Percentiles rank a stretch among this genome's conserved stretches.
These are phyloP conservation scores for Tetrahymena malaccensis DNA, from an alignment of 73 alveolate species.

Conservation along the genomic window DNA sequence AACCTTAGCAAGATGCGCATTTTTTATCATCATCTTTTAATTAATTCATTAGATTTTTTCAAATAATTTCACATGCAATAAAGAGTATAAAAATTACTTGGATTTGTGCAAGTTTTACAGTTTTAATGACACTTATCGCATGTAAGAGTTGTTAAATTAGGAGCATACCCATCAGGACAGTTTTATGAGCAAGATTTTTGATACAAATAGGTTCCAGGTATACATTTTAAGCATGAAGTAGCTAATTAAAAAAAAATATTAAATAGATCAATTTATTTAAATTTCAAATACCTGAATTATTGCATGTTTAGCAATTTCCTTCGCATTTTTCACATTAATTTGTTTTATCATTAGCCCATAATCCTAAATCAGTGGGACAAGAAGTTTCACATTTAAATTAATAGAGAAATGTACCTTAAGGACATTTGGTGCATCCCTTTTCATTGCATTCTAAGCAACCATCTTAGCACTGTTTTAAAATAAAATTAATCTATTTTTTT, in stretches of 20 bases:
- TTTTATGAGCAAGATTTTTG: neutral
- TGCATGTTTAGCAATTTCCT: neutral
- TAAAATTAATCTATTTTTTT: neutral
- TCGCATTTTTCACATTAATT: neutral
- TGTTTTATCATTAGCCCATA: neutral
- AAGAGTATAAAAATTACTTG: neutral
- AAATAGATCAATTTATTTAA: no score
- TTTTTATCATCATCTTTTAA: neutral
- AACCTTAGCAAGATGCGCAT: neutral
- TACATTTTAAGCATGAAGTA: neutral
- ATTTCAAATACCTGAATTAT: neutral
- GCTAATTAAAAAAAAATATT: neutral
- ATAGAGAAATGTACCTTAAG: neutral
- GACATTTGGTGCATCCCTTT: neutral
- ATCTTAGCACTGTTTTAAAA: neutral
- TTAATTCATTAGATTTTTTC: no score
- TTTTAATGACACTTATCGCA: neutral
- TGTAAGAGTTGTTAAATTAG: neutral
- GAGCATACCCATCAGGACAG: neutral
- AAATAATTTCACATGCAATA: no score
- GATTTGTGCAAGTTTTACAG: neutral
- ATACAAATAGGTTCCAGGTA: neutral
- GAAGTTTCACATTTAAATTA: neutral
- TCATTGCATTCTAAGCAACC: neutral
- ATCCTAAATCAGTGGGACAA: neutral